These are phyloP conservation scores for Coniosporium tulheliwenetii DNA, from an alignment of 2,329 filamentous ascomycete genomes.

Conservation along the genomic window DNA sequence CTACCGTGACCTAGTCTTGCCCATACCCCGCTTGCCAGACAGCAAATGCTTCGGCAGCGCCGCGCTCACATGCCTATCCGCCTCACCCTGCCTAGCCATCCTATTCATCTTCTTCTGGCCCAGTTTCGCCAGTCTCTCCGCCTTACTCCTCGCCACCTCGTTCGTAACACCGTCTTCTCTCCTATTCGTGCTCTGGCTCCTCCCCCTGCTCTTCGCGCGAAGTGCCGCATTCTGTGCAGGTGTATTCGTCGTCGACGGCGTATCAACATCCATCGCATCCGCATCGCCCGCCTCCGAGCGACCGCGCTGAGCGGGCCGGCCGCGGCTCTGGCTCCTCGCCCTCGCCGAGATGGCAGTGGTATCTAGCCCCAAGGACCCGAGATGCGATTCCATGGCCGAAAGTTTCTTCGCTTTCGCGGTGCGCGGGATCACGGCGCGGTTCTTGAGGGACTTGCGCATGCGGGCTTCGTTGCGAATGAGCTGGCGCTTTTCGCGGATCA, in stretches of 20 bases:
- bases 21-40: constrained; percentile 82
- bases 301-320: constrained; percentile 52
- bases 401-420: constrained; percentile 66
- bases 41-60: constrained; percentile 81
- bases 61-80: constrained; percentile 74
- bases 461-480: constrained; percentile 87
- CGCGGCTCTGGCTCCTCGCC: constrained; percentile 52
- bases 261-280: constrained; percentile 58
- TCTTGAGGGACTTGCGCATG: constrained; percentile 95
- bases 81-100: constrained; percentile 93
- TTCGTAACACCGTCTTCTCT: constrained; percentile 63
- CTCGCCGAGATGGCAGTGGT: constrained; percentile 59
- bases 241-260: constrained; percentile 15
- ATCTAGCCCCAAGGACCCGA: constrained; percentile 77
- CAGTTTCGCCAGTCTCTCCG: constrained; percentile 74
- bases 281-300: constrained; percentile 46
- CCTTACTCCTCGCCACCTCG: constrained; percentile 53
- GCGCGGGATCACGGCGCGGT: constrained; percentile 83
- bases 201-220: constrained; percentile 57
- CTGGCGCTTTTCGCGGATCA: constrained; percentile 88
- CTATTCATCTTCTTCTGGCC: constrained; percentile 98
- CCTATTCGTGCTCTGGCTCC: constrained; percentile 51
- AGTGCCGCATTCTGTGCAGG: constrained; percentile 22
- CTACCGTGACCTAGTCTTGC: constrained; percentile 54
- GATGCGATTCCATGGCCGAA: constrained; percentile 70